These are phyloP conservation scores for Rhynchosporium secalis DNA, from an alignment of 2,329 filamentous ascomycete genomes.

Conservation along the genomic window DNA sequence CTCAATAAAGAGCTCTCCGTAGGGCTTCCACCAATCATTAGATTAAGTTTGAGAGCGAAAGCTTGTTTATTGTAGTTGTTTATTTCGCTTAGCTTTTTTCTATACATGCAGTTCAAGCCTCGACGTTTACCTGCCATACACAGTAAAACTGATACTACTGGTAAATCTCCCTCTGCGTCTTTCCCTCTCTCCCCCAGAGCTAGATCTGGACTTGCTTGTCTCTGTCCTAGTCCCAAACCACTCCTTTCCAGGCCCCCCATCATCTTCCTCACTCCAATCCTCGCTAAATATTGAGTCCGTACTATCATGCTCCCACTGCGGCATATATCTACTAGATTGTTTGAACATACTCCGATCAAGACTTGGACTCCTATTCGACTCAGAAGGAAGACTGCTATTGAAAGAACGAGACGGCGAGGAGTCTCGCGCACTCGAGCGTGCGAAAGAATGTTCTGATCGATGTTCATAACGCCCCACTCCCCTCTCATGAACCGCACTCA, in stretches of 20 bases:
- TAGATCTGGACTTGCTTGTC: not conserved
- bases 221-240: not conserved
- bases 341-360: conserved; percentile 3
- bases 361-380: not conserved
- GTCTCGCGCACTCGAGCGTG: not conserved
- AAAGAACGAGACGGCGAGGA: not conserved
- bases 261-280: not conserved
- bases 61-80: not conserved
- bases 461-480: not conserved
- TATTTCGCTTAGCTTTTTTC: not conserved
- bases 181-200: not conserved
- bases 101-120: not conserved
- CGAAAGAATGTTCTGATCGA: not conserved
- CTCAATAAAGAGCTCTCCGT: too few relatives aligned
- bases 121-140: not conserved
- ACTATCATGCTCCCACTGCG: too few relatives aligned
- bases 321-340: not conserved
- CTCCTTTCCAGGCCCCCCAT: not conserved
- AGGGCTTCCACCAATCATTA: too few relatives aligned
- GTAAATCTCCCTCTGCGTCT: not conserved
- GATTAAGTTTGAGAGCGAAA: too few relatives aligned
- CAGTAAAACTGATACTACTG: conserved; percentile 5
- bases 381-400: not conserved
- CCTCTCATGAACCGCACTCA: not conserved
- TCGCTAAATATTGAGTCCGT: not conserved